Base-by-base conservation (phyloP, 768 basidiomycete genomes). In the Russula abietina region DNA sequence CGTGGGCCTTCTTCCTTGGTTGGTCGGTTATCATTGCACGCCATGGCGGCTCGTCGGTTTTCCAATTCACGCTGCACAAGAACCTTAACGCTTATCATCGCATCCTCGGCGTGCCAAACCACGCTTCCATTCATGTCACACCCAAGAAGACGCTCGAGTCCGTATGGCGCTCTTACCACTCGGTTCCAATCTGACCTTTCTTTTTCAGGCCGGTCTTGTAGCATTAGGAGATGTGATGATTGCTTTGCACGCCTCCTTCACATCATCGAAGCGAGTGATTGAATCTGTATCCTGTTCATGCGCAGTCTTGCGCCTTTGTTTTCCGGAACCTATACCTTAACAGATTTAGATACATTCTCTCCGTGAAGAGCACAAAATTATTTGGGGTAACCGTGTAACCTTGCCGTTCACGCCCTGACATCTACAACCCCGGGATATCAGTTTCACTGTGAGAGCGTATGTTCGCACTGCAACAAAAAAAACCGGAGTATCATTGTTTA, bases 61-160 rank as follows among this genome's bases (percentile, higher is more conserved):
- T 96, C 89, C 95, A 98, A 78, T 84, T 99, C 71, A 98, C 95
- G 5, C 76, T 95, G 65, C 96, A 98, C 81, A 99, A 99, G 80
- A 99, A 98, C 80, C 77, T 98, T 67, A 98, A 98, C 72, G 91
- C 87, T 0, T 98, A 87, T 79, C 93, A 93, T 71, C 89, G 97
- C 63, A 82, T 97, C 69, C 84, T 89, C 49, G 93, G 92, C 33
- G 84, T 96, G 30, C 77, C 82, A 19, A 89, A 82, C 69, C 96
- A 98, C 70, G 79, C 79, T n/a, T 88, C 87, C 9, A 87, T 91
- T 68, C 88, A 88, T 66, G 83, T 88, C 66, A 81, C 78, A 60
- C 75, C 81, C n/a, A 75, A 77, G 55, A 80, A 78, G 65, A 76
- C 80, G 66, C 80, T 83, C 38, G 69, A 71, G 84, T 85, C 72